Evolutionary conservation across 2,329 filamentous ascomycete genomes (phyloP).

Genomic region (Colletotrichum truncatum): DNA sequence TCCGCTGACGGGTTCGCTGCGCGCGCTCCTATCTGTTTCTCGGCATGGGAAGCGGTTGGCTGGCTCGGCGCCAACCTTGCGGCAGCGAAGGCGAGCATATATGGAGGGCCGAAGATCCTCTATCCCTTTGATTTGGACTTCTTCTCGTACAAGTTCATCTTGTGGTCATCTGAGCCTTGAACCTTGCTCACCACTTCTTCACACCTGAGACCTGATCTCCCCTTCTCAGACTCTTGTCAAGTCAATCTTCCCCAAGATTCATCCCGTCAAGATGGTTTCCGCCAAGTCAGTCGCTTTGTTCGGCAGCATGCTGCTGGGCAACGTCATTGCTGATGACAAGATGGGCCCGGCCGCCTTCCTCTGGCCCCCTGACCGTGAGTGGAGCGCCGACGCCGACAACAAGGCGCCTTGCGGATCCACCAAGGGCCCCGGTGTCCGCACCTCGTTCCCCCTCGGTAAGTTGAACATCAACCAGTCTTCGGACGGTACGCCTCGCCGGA

Average conservation of each 20-base stretch:
- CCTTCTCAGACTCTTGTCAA: slow-evolving; percentile 17
- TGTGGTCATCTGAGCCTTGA: slow-evolving; percentile 23
- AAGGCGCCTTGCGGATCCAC: slow-evolving; percentile 65
- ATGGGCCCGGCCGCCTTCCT: slow-evolving; percentile 68
- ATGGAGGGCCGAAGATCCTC: slow-evolving; percentile 7
- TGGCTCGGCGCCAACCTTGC: slow-evolving; percentile 14
- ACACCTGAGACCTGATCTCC: slow-evolving; percentile 3
- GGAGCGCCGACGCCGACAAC: slow-evolving; percentile 64
- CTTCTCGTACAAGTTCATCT: slow-evolving; percentile 1
- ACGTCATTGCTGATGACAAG: slow-evolving; percentile 33
- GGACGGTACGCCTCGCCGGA: too few relatives aligned
- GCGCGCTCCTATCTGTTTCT: neutral
- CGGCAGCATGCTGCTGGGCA: slow-evolving; percentile 27
- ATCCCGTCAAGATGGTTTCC: slow-evolving; percentile 29
- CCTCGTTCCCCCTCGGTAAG: slow-evolving; percentile 64
- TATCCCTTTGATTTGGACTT: neutral
- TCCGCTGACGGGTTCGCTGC: neutral
- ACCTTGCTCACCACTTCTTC: neutral
- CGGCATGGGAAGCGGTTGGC: slow-evolving; percentile 25
- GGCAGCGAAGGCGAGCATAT: slow-evolving; percentile 14
- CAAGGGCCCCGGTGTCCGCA: slow-evolving; percentile 57
- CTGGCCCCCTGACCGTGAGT: slow-evolving; percentile 65
- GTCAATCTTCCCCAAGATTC: neutral
- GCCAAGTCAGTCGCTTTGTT: slow-evolving; percentile 20
- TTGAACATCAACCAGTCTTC: neutral